Conservation (phyloP, 2,329 filamentous ascomycete genomes). For the Alternaria solani region DNA sequence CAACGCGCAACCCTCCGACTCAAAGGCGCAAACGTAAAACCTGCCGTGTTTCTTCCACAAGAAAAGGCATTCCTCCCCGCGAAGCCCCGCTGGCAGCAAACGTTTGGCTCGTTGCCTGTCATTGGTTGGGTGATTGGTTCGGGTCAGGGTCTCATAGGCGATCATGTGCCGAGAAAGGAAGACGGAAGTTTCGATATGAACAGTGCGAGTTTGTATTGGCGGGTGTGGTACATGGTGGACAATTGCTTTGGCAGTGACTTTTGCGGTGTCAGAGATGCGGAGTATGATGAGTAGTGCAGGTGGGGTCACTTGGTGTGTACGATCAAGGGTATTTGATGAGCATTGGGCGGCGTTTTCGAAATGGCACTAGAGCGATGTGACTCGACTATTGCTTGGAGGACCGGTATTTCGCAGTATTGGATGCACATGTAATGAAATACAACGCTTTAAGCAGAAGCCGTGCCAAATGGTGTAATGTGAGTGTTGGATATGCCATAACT, state of each 20-base stretch:
- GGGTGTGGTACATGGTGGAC: slow-evolving; percentile 66
- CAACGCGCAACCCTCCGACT: slow-evolving; percentile 38
- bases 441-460: not conserved
- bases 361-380: slow-evolving; percentile 5
- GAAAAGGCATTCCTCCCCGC: slow-evolving; percentile 59
- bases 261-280: slow-evolving; percentile 65
- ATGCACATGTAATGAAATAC: slow-evolving; percentile 4
- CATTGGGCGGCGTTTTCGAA: slow-evolving; percentile 16
- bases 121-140: slow-evolving; percentile 55
- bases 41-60: slow-evolving; percentile 53
- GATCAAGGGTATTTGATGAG: slow-evolving; percentile 1
- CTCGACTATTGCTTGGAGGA: not conserved
- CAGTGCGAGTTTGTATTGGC: slow-evolving; percentile 67
- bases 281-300: slow-evolving; percentile 47
- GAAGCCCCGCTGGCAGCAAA: slow-evolving; percentile 52
- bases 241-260: slow-evolving; percentile 66
- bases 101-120: slow-evolving; percentile 60
- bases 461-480: not conserved
- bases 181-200: slow-evolving; percentile 81
- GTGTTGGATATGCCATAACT: not conserved
- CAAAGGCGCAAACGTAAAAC: slow-evolving; percentile 48
- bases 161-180: slow-evolving; percentile 75
- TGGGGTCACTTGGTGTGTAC: not conserved
- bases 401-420: not conserved
- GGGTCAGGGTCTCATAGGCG: slow-evolving; percentile 71